Percentiles rank a stretch among this genome's conserved stretches.
These are phyloP conservation scores for Ophiostoma sp. DNA, from an alignment of 2,329 filamentous ascomycete genomes.

Conservation along the genomic window DNA sequence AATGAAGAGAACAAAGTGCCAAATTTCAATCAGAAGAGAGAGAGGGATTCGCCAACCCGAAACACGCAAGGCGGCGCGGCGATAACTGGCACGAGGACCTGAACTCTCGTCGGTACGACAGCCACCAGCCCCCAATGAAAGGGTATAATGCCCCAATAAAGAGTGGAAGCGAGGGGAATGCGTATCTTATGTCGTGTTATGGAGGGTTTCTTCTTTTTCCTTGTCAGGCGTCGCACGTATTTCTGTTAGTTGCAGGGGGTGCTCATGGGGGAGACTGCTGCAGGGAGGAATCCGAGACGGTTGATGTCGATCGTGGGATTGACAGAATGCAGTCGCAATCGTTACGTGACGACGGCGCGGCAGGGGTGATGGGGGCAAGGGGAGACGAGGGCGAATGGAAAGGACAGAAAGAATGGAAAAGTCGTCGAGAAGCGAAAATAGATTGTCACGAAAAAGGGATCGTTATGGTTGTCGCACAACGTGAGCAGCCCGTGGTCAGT, in stretches of 20 bases:
- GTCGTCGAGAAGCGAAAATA: constrained; percentile 12
- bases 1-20: not conserved
- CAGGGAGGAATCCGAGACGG: constrained; percentile 9
- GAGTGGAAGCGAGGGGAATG: not conserved
- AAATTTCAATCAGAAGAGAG: constrained; percentile 16
- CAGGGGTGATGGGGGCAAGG: not conserved
- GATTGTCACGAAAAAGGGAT: not conserved
- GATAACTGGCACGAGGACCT: constrained; percentile 22
- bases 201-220: constrained; percentile 4
- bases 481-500: not conserved
- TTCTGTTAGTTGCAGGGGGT: not conserved
- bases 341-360: not conserved
- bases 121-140: constrained; percentile 21
- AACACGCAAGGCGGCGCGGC: constrained; percentile 25
- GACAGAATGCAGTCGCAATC: not conserved
- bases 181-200: not conserved
- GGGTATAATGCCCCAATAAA: not conserved
- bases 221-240: not conserved
- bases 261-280: constrained; percentile 1
- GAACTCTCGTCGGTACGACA: constrained; percentile 23
- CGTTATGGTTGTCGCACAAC: constrained; percentile 6
- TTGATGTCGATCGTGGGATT: constrained; percentile 1
- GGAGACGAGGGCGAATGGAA: not conserved
- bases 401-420: constrained; percentile 1
- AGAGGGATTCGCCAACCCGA: constrained; percentile 27